Percentiles rank a stretch among this genome's conserved stretches.
Conservation (phyloP, 2,329 filamentous ascomycete genomes). For the Fusarium austroafricanum region DNA sequence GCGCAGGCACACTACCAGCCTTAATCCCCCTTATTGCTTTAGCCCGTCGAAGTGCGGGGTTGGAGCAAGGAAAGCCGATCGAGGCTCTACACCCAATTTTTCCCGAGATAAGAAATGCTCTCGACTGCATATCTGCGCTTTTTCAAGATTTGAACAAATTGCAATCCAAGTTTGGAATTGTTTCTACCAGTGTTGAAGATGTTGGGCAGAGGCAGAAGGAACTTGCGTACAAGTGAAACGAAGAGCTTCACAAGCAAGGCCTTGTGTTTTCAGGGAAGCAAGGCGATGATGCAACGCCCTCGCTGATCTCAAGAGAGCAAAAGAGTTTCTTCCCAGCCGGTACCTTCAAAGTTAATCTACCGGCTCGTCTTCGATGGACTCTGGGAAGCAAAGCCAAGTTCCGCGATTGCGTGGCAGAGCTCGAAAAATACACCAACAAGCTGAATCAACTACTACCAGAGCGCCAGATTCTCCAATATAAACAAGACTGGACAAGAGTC, state of each 20-base stretch:
- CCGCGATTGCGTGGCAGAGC: not conserved
- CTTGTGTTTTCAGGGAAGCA: not conserved
- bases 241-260: not conserved
- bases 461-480: not conserved
- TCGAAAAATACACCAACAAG: not conserved
- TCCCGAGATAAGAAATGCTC: not conserved
- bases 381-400: not conserved
- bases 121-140: not conserved
- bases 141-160: not conserved
- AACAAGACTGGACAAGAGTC: conserved; percentile 3
- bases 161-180: not conserved
- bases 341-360: not conserved
- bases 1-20: too few species aligned
- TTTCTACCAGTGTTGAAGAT: not conserved
- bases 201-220: not conserved
- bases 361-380: not conserved
- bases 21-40: too few species aligned
- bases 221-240: not conserved
- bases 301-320: not conserved
- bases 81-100: not conserved
- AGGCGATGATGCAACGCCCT: not conserved
- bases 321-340: not conserved
- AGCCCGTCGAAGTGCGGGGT: conserved; percentile 8
- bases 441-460: not conserved
- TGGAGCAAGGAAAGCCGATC: not conserved